Evolutionary conservation across 192 early-diverging fungal species (phyloP).

Genomic region (Chytriomyces sp.): DNA sequence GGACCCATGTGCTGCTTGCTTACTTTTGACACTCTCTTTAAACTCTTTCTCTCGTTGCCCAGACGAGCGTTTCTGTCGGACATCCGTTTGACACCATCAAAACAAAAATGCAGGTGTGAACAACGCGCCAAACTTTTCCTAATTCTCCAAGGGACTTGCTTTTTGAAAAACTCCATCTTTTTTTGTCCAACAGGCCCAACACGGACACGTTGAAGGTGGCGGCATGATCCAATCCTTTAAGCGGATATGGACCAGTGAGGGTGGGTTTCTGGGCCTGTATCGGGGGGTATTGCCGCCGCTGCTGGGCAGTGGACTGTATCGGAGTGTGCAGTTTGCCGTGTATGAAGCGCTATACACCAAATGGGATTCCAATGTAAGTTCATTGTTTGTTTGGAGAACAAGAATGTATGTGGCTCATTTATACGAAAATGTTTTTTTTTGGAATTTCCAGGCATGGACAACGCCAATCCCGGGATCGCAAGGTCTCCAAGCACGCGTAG

Average conservation of each 20-base stretch:
- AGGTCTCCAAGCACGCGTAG: not conserved
- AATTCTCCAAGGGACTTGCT: too few relatives aligned
- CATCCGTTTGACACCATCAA: conserved; percentile 14
- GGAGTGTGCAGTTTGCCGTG: conserved; percentile 19
- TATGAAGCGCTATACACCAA: conserved; percentile 14
- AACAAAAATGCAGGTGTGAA: not conserved
- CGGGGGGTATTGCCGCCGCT: not conserved
- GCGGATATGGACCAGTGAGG: conserved; percentile 4
- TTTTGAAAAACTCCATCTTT: not conserved
- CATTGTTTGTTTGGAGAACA: too few relatives aligned
- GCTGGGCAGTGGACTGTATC: conserved; percentile 12
- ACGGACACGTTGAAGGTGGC: conserved; percentile 4
- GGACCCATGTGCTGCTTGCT: too few relatives aligned
- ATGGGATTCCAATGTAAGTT: not conserved
- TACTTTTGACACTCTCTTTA: too few relatives aligned
- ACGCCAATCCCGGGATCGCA: not conserved
- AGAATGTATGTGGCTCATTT: too few relatives aligned
- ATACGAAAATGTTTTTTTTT: not conserved
- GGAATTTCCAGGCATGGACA: not conserved
- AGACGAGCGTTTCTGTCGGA: conserved; percentile 2
- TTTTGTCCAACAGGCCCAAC: conserved; percentile 3
- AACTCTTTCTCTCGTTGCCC: too few relatives aligned
- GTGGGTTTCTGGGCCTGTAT: not conserved
- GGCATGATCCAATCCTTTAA: conserved; percentile 11
- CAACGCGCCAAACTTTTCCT: too few relatives aligned